phyloP scores from a whole-genome alignment of 1,284 basidiomycete species.

The Cerrena zonata region DNA sequence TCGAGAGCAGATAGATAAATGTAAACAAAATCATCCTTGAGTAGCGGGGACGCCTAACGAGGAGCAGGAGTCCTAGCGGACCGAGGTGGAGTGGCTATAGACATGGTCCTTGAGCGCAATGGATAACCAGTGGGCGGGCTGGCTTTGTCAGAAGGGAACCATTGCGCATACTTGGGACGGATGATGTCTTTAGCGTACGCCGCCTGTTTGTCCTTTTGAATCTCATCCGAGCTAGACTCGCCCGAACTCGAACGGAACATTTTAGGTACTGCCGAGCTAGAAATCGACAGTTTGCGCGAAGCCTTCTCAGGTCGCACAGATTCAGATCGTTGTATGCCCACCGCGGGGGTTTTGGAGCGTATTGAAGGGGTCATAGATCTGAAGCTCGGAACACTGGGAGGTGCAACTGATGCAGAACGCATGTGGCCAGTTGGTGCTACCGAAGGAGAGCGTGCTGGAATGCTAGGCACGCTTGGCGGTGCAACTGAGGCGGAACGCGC shows the following conservation, averaged over 20 bases:
- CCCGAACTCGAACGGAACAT: conserved; percentile 25
- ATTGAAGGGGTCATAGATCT: conserved; percentile 25
- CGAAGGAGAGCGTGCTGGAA: too few relatives aligned
- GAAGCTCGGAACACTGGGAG: conserved; percentile 15
- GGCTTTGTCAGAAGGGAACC: conserved; percentile 25
- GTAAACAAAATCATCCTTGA: not conserved
- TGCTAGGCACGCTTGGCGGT: conserved; percentile 15
- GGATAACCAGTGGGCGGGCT: conserved; percentile 21
- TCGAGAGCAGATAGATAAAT: conserved; percentile 1
- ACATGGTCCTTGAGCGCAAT: conserved; percentile 1
- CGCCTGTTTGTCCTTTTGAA: conserved; percentile 21
- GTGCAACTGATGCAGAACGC: conserved; percentile 21
- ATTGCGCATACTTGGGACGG: conserved; percentile 23
- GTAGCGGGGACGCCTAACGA: conserved; percentile 16
- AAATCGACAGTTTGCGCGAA: conserved; percentile 23
- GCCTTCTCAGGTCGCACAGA: conserved; percentile 22
- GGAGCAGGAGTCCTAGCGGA: conserved; percentile 28
- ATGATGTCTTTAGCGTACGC: conserved; percentile 9
- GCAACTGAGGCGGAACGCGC: conserved; percentile 21
- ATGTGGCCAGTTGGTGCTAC: conserved; percentile 13
- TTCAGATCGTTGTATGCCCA: conserved; percentile 14
- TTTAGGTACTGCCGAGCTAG: conserved; percentile 22
- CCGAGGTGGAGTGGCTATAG: conserved; percentile 12
- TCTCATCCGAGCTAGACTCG: conserved; percentile 28
- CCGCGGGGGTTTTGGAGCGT: conserved; percentile 20